Percentiles rank a stretch among this genome's conserved stretches.
Evolutionary conservation across 1,284 basidiomycete species (phyloP).

Genomic region (Cryptococcus hybrid): DNA sequence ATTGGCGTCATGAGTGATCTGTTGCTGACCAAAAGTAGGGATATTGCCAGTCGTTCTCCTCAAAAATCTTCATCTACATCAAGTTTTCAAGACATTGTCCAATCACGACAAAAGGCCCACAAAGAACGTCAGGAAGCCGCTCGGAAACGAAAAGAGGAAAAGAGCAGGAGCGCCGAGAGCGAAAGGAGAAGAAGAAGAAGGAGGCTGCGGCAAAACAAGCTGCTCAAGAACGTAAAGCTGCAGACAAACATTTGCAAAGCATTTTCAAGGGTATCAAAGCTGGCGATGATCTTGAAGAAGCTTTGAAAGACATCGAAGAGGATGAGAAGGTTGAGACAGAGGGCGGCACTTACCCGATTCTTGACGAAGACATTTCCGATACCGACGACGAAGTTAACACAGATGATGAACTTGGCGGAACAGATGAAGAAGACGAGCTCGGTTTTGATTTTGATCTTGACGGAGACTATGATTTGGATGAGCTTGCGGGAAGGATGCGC

Average conservation of each 20-base stretch:
- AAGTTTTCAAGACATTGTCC: neutral
- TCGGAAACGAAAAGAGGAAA: neutral
- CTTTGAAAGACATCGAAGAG: neutral
- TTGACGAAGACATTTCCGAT: neutral
- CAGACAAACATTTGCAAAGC: conserved; percentile 1
- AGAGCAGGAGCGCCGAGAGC: neutral
- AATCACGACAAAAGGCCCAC: neutral
- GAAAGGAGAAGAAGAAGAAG: neutral
- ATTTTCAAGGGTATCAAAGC: neutral
- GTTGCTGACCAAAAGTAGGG: neutral
- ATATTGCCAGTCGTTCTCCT: neutral
- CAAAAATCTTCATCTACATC: neutral
- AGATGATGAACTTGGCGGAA: neutral
- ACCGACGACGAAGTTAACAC: neutral
- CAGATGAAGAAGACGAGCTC: neutral
- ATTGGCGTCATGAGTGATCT: neutral
- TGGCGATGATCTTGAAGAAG: neutral
- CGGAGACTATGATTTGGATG: neutral
- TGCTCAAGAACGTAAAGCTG: neutral
- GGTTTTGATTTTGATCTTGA: conserved; percentile 6
- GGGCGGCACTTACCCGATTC: neutral
- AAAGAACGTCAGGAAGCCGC: neutral
- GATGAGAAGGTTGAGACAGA: neutral
- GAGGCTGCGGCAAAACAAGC: neutral
- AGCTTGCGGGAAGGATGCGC: neutral